Conservation (phyloP, 148 eudicot genomes). For the Silene latifolia region DNA sequence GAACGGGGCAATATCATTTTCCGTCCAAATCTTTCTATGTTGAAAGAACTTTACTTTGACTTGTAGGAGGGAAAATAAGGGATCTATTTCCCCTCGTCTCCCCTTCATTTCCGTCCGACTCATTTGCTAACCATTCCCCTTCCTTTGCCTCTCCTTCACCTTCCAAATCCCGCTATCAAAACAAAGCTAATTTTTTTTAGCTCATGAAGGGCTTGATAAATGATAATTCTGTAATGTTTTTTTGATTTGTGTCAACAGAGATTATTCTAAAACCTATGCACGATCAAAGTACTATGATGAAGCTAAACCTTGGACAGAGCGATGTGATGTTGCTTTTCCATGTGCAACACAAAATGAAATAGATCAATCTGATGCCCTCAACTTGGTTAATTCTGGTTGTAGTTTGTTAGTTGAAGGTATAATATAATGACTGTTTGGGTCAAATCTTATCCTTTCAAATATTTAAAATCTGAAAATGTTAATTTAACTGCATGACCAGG, state of each 20-base stretch:
- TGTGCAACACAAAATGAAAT: slow-evolving; percentile 95
- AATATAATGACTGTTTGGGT: not conserved
- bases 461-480: not conserved
- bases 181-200: not conserved
- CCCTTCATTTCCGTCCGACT: not conserved
- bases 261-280: slow-evolving; percentile 94
- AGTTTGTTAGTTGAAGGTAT: slow-evolving; percentile 89
- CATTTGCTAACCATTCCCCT: not conserved
- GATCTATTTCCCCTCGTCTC: no score
- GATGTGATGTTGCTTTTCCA: slow-evolving; percentile 95
- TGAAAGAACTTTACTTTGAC: no score
- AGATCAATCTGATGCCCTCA: slow-evolving; percentile 87
- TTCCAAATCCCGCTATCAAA: not conserved
- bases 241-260: slow-evolving; percentile 47
- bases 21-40: no score
- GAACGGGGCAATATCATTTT: no score
- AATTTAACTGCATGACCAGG: slow-evolving; percentile 38
- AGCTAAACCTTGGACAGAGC: slow-evolving; percentile 95
- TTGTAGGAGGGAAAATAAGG: no score
- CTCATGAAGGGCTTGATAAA: slow-evolving; percentile 5
- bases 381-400: slow-evolving; percentile 90
- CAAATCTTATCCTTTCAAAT: not conserved
- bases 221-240: slow-evolving; percentile 18
- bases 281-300: slow-evolving; percentile 94
- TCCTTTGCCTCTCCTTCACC: not conserved